Conservation (phyloP, 2,329 filamentous ascomycete genomes). For the Corynespora cassiicola region DNA sequence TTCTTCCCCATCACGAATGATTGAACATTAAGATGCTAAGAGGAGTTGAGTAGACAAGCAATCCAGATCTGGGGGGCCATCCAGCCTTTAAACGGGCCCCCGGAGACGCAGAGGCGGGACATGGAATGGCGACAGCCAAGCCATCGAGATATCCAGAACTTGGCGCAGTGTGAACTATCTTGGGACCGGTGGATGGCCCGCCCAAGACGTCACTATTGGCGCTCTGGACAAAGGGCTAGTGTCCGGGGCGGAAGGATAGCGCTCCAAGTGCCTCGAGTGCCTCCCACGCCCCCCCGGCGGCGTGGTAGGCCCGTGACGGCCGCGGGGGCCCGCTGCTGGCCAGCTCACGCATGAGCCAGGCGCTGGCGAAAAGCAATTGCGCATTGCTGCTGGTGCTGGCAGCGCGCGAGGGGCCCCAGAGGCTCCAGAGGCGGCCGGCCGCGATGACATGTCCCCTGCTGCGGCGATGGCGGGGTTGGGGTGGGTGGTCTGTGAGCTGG, state of each 20-base stretch:
- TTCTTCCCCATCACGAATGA: constrained; percentile 46
- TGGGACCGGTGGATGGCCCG: constrained; percentile 25
- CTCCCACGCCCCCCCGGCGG: constrained; percentile 17
- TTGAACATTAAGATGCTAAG: constrained; percentile 24
- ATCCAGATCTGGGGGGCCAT: constrained; percentile 35
- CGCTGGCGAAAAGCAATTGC: constrained; percentile 11
- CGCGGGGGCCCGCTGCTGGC: too few relatives aligned
- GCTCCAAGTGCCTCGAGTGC: neutral
- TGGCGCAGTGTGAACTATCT: constrained; percentile 34
- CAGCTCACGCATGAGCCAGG: constrained; percentile 4
- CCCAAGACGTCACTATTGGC: constrained; percentile 32
- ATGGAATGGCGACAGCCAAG: constrained; percentile 37
- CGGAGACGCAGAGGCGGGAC: constrained; percentile 24
- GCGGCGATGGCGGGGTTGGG: constrained; percentile 21
- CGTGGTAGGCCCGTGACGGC: too few relatives aligned
- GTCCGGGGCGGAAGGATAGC: constrained; percentile 4
- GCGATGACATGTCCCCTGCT: constrained; percentile 2
- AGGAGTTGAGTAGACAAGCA: constrained; percentile 35
- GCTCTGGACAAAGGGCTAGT: constrained; percentile 18
- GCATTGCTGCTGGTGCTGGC: neutral
- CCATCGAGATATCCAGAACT: constrained; percentile 28
- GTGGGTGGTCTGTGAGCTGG: constrained; percentile 13
- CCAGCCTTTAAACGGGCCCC: constrained; percentile 33
- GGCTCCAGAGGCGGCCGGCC: neutral
- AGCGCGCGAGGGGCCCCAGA: constrained; percentile 1